These are phyloP conservation scores for Sanguinoderma infundibulare DNA, from an alignment of 1,284 basidiomycete species.

Conservation along the genomic window DNA sequence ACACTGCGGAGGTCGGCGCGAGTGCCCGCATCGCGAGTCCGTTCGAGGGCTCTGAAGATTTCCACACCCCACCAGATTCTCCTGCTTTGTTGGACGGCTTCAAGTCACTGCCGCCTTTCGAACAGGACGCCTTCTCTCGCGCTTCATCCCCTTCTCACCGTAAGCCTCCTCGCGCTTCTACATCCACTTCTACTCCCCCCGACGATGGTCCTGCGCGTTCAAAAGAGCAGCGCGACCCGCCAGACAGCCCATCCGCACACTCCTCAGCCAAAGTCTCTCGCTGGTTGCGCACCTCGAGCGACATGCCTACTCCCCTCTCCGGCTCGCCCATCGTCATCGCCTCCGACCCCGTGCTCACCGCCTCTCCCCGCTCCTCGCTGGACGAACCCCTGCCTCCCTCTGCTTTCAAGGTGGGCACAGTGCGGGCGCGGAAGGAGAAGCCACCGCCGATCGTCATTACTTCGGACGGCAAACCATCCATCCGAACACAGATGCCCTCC, in stretches of 20 bases:
- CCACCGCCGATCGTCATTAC: slow-evolving; percentile 27
- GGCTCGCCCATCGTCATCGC: neutral
- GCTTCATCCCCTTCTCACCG: neutral
- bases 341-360: neutral
- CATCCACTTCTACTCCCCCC: neutral
- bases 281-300: slow-evolving; percentile 23
- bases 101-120: neutral
- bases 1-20: slow-evolving; percentile 9
- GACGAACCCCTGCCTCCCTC: neutral
- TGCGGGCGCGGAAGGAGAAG: slow-evolving; percentile 24
- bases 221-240: slow-evolving; percentile 7
- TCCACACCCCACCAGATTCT: slow-evolving; percentile 15
- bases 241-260: slow-evolving; percentile 21
- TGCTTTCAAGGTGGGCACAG: slow-evolving; percentile 7
- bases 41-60: slow-evolving; percentile 11
- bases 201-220: neutral
- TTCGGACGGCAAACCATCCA: slow-evolving; percentile 8
- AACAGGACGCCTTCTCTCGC: neutral
- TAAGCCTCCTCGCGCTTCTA: neutral
- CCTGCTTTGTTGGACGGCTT: neutral
- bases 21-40: neutral
- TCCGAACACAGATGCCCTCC: slow-evolving; percentile 5
- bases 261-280: slow-evolving; percentile 22
- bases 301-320: slow-evolving; percentile 12
- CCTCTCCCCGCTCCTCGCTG: neutral